These are phyloP conservation scores for Chenopodium suecicum DNA, from an alignment of 148 eudicot species.

Conservation along the genomic window DNA sequence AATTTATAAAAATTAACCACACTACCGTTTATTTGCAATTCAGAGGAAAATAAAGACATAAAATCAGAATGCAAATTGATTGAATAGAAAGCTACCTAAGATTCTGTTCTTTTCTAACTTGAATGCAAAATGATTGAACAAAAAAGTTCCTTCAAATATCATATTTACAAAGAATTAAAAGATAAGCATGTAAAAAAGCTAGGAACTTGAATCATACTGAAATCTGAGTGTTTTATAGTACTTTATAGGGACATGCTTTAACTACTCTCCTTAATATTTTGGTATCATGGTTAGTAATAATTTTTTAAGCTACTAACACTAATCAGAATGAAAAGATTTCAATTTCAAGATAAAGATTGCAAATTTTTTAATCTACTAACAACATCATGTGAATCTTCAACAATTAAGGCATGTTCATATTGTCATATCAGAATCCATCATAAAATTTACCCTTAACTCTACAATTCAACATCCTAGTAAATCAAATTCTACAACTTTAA, in stretches of 20 bases:
- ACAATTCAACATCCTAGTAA: neutral
- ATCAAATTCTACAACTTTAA: too few species aligned
- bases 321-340: neutral
- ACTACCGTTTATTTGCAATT: too few species aligned
- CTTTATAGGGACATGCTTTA: neutral
- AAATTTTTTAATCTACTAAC: too few species aligned
- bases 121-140: too few species aligned
- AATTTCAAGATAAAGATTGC: neutral
- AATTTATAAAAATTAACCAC: too few species aligned
- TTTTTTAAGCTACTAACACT: neutral
- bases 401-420: neutral
- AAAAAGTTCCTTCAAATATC: too few species aligned
- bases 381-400: neutral
- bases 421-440: neutral
- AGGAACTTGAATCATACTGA: neutral
- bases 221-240: neutral
- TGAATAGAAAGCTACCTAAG: too few species aligned
- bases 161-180: too few species aligned
- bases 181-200: too few species aligned
- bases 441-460: neutral
- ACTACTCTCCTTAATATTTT: neutral
- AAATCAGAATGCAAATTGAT: too few species aligned
- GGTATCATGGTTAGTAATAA: neutral
- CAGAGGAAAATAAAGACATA: too few species aligned
- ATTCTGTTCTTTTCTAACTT: too few species aligned